Conservation (phyloP, 2,329 filamentous ascomycete species). For the Phaeoacremonium minimum region DNA sequence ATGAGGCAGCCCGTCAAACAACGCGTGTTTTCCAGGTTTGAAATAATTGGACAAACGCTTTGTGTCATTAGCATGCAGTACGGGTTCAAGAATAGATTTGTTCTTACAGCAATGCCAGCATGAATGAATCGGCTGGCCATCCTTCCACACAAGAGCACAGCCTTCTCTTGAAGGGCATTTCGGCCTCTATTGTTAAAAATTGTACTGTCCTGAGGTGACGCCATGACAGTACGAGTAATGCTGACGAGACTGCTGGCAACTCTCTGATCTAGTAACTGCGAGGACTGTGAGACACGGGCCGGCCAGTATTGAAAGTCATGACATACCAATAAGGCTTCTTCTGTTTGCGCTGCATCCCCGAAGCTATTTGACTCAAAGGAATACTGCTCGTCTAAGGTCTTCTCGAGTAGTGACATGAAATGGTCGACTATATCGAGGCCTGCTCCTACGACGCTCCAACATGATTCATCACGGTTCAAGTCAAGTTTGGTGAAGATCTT, state of each 20-base stretch:
- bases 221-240: conserved; percentile 32
- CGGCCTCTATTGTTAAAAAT: too few relatives aligned
- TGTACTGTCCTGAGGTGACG: background rate
- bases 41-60: conserved; percentile 42
- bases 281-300: background rate
- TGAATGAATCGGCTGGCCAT: conserved; percentile 40
- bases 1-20: conserved; percentile 40
- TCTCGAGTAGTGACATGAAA: conserved; percentile 40
- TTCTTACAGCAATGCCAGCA: conserved; percentile 35
- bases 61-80: conserved; percentile 14
- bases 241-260: conserved; percentile 42
- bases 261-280: conserved; percentile 41
- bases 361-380: conserved; percentile 24
- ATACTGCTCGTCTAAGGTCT: conserved; percentile 32
- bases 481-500: conserved; percentile 46
- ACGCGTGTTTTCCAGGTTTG: conserved; percentile 38
- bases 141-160: conserved; percentile 38
- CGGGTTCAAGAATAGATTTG: conserved; percentile 7
- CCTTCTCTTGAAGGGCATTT: conserved; percentile 30
- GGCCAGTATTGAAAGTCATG: background rate
- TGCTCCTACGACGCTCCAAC: conserved; percentile 41
- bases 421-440: conserved; percentile 41
- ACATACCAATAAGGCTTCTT: conserved; percentile 42
- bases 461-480: conserved; percentile 33
- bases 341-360: conserved; percentile 32